A percentile compares a stretch with the other conserved stretches of the same genome.
Evolutionary conservation across 2,329 filamentous ascomycete genomes (phyloP).

Genomic region (Thielaviopsis populi): DNA sequence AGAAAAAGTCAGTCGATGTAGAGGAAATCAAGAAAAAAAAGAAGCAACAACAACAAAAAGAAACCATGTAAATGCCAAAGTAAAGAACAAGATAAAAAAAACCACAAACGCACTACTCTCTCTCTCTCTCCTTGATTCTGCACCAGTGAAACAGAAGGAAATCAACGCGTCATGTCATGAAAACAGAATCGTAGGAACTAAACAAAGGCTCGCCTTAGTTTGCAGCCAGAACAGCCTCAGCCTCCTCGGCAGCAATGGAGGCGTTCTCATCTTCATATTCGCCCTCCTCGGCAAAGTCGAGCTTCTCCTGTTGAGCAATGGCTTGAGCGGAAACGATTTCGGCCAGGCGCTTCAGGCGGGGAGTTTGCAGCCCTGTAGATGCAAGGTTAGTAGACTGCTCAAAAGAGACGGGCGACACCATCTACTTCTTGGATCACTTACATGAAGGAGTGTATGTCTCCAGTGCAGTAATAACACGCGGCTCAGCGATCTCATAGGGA

Average conservation of each 20-base stretch:
- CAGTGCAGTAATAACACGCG: conserved; percentile 82
- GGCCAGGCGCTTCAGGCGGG: conserved; percentile 84
- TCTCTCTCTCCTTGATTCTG: too few relatives aligned
- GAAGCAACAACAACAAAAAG: conserved; percentile 4
- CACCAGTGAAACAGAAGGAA: background rate
- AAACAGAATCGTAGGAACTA: background rate
- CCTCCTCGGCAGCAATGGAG: conserved; percentile 16
- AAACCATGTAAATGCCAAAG: conserved; percentile 17
- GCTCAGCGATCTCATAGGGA: conserved; percentile 96
- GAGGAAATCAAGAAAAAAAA: background rate
- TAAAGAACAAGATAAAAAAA: conserved; percentile 13
- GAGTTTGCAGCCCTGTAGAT: conserved; percentile 74
- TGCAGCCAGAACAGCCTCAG: conserved; percentile 15
- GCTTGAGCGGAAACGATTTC: conserved; percentile 96
- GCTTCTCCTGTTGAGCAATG: conserved; percentile 84
- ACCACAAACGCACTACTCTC: background rate
- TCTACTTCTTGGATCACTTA: conserved; percentile 31
- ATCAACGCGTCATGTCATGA: conserved; percentile 2
- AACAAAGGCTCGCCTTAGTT: conserved; percentile 4
- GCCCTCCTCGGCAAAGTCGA: conserved; percentile 39
- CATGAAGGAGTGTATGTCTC: conserved; percentile 98
- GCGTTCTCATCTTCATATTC: conserved; percentile 35
- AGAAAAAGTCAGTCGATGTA: background rate
- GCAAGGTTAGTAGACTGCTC: conserved; percentile 20
- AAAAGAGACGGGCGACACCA: background rate